These are phyloP conservation scores for Scytalidium sp. DNA, from an alignment of 2,329 filamentous ascomycete genomes.

Conservation along the genomic window DNA sequence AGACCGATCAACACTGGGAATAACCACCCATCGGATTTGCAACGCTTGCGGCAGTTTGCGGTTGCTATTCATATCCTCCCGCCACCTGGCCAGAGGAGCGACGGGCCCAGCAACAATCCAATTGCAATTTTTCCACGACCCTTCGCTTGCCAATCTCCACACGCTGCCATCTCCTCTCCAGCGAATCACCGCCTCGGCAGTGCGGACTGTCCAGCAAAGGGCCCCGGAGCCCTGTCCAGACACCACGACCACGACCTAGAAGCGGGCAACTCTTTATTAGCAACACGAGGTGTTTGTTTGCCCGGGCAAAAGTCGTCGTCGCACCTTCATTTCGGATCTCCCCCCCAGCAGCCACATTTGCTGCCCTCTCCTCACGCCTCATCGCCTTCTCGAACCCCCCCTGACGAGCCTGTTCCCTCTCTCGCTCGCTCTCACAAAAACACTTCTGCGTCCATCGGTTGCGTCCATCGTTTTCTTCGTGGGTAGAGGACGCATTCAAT, in stretches of 20 bases:
- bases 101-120: too few relatives aligned
- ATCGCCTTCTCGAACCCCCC: constrained; percentile 8
- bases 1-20: too few relatives aligned
- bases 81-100: background rate
- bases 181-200: background rate
- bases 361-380: constrained; percentile 12
- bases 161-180: background rate
- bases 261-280: too few relatives aligned
- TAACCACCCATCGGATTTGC: too few relatives aligned
- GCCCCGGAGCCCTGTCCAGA: too few relatives aligned
- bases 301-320: constrained; percentile 13
- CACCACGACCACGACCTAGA: too few relatives aligned
- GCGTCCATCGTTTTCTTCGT: background rate
- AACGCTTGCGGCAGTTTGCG: too few relatives aligned
- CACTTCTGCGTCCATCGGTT: background rate
- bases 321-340: constrained; percentile 20
- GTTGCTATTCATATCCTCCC: too few relatives aligned
- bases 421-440: constrained; percentile 7
- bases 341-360: constrained; percentile 18
- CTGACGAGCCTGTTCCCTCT: constrained; percentile 8
- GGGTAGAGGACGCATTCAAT: constrained; percentile 26
- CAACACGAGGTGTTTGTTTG: too few relatives aligned
- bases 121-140: background rate
- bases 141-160: background rate
- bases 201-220: too few relatives aligned